phyloP scores from a whole-genome alignment of 139 green algal genomes.

The Nannochloris sp. region DNA sequence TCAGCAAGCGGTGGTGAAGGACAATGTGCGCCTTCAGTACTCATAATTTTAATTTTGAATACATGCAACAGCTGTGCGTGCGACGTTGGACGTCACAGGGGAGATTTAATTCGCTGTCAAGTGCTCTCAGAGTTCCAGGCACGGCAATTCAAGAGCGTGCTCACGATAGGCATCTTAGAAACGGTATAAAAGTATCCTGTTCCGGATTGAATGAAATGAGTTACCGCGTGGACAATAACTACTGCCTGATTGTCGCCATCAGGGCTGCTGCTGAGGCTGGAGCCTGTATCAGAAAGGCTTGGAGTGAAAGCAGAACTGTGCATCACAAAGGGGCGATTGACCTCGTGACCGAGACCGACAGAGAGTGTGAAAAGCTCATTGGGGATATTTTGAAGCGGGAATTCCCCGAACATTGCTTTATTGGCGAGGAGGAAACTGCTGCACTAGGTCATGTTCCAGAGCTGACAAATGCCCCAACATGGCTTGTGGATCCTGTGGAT shows the following conservation, averaged over 20 bases:
- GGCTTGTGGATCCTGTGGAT: slow-evolving; percentile 75
- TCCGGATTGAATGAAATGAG: too few relatives aligned
- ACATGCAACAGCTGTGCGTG: too few relatives aligned
- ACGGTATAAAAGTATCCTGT: too few relatives aligned
- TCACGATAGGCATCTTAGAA: too few relatives aligned
- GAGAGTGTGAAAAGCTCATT: slow-evolving; percentile 66
- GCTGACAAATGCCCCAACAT: slow-evolving; percentile 82
- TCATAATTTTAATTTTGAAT: too few relatives aligned
- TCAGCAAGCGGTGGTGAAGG: too few relatives aligned
- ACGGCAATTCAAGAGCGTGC: too few relatives aligned
- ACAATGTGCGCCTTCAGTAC: too few relatives aligned
- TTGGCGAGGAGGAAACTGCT: slow-evolving; percentile 64
- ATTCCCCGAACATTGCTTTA: slow-evolving; percentile 72
- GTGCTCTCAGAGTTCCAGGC: too few relatives aligned
- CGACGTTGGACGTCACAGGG: too few relatives aligned
- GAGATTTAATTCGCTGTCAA: too few relatives aligned
- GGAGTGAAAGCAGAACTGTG: slow-evolving; percentile 23
- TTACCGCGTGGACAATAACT: slow-evolving; percentile 5
- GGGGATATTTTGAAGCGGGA: slow-evolving; percentile 30
- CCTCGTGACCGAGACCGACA: slow-evolving; percentile 95
- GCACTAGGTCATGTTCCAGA: slow-evolving; percentile 32
- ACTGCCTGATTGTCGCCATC: slow-evolving; percentile 23
- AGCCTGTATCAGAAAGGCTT: slow-evolving; percentile 26
- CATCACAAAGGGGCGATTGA: slow-evolving; percentile 60
- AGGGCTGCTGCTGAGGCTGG: slow-evolving; percentile 28